Evolutionary conservation across 805 yeast species (phyloP), one percentile per base, ranked within the genome.

Genomic region (Kluyveromyces lactis): DNA sequence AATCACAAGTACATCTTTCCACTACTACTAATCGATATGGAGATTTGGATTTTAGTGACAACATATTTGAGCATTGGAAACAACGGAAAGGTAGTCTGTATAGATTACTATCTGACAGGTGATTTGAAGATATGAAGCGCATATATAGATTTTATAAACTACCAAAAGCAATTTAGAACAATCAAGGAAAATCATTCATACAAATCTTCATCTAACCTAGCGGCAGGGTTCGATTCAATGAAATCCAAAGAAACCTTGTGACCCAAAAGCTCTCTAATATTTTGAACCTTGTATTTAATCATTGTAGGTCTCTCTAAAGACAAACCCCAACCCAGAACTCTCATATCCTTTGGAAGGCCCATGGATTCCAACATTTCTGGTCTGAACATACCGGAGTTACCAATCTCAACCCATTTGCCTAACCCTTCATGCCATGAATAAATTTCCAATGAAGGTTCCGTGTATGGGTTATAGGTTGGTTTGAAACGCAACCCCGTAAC

Each of bases 341-440:
- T 76, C 69, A 94, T 66, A 60, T 86, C 83, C 69, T 81, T 81
- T 44, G 98, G 98, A 57, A 92, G 75, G 26, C 99, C 99, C 97
- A 92, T 90, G 33, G 95, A 70, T 68, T 87, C 96, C 61, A 94
- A 73, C 99, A 92, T 92, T 69, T 92, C 99, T 11, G 99, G 98
- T 68, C 99, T 81, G 75, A 92, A 92, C 95, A 92, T 83, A 64
- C 99, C 99, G 15, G 97, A 87, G 73, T 92, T 92, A 64, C 99
- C 99, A 56, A 92, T 90, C 72, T 92, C 99, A 47, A 92, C 98
- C 98, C 98, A 94, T 64, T 86, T 92, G 52, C 74, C 80, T 55
- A 92, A 74, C 37, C 96, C 96, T 53, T 78, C 80, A 67, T 92
- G 99, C 83, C 86, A 92, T 36, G 97, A 92, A 64, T 82, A 92